phyloP scores from a whole-genome alignment of 1,139 yeast genomes.

The Blastobotrys arbuscula region DNA sequence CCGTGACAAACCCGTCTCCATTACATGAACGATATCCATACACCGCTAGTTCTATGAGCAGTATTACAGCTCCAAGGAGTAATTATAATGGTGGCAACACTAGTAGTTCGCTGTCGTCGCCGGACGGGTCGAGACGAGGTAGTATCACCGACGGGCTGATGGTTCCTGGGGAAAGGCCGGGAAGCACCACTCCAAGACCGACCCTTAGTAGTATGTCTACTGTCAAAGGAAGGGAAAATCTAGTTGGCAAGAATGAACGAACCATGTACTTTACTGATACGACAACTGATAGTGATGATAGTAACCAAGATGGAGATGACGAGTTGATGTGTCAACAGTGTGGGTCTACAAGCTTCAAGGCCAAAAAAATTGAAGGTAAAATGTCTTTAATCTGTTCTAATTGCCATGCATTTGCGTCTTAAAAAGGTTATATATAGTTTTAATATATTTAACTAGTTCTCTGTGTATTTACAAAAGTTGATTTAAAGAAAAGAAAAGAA shows the following conservation, averaged over 20 bases:
- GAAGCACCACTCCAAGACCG: neutral
- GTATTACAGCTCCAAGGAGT: neutral
- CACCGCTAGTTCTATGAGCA: neutral
- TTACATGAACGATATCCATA: neutral
- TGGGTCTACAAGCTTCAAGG: constrained; percentile 19
- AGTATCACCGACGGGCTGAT: constrained; percentile 3
- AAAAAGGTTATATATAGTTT: too few relatives aligned
- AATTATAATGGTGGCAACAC: neutral
- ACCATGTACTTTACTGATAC: neutral
- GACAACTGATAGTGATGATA: neutral
- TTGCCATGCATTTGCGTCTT: constrained; percentile 11
- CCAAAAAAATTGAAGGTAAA: constrained; percentile 16
- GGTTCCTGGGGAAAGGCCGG: neutral
- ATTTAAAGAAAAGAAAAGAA: too few relatives aligned
- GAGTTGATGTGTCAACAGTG: constrained; percentile 18
- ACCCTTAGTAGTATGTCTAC: neutral
- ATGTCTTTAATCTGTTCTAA: constrained; percentile 19
- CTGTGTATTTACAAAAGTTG: neutral
- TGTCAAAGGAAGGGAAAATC: neutral
- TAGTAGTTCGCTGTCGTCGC: constrained; percentile 5
- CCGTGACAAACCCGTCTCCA: neutral
- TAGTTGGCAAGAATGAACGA: neutral
- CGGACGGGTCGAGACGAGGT: constrained; percentile 9
- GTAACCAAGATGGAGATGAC: neutral
- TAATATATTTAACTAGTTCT: too few relatives aligned